Evolutionary conservation across 768 basidiomycete genomes (phyloP).

Genomic region (Boletus reticulatus): DNA sequence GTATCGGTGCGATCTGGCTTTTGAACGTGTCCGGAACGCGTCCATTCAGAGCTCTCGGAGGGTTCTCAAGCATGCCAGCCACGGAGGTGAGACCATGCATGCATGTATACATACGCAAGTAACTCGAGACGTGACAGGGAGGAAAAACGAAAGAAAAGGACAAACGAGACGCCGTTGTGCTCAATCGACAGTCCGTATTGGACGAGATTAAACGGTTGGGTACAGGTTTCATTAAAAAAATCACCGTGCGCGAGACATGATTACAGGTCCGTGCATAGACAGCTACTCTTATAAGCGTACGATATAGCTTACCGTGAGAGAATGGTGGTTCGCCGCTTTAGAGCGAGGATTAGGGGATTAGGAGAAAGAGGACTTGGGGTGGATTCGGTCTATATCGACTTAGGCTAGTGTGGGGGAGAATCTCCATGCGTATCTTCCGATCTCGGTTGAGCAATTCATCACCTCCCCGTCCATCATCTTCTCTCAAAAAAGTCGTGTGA

Average conservation of each 20-base stretch:
- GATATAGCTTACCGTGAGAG: not conserved
- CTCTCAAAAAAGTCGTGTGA: no score
- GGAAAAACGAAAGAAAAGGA: conserved; percentile 42
- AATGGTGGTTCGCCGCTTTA: no score
- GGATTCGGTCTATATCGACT: no score
- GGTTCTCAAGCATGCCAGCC: conserved; percentile 71
- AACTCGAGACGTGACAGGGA: conserved; percentile 15
- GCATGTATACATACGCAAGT: not conserved
- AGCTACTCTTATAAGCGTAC: not conserved
- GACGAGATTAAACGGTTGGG: conserved; percentile 82
- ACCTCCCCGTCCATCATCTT: no score
- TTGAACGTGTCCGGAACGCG: conserved; percentile 54
- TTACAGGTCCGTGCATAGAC: not conserved
- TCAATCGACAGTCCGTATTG: conserved; percentile 69
- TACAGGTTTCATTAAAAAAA: conserved; percentile 56
- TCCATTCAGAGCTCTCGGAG: conserved; percentile 78
- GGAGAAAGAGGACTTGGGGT: no score
- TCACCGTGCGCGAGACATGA: conserved; percentile 24
- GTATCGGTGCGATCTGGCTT: conserved; percentile 87
- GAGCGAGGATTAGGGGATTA: no score
- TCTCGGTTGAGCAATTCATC: no score
- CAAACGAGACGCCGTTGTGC: conserved; percentile 50
- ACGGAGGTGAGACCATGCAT: conserved; percentile 30
- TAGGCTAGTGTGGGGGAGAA: no score
- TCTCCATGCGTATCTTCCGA: no score